These are phyloP conservation scores for Podospora australis DNA, from an alignment of 495 filamentous ascomycete genomes.

Conservation along the genomic window DNA sequence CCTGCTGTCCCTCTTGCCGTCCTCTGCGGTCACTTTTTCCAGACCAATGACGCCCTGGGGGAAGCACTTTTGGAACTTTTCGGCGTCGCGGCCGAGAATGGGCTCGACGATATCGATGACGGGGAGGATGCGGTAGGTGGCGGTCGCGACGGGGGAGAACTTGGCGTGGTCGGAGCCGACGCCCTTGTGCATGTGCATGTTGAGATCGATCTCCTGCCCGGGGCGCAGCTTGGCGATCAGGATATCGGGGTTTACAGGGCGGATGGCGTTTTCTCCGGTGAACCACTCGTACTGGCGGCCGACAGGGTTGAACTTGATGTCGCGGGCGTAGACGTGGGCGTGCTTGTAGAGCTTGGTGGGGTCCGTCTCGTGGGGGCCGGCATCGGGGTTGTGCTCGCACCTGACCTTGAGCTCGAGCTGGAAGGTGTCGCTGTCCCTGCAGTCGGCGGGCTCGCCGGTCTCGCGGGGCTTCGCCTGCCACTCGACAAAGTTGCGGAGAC, in stretches of 20 bases:
- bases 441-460: conserved; percentile 30
- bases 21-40: conserved; percentile 65
- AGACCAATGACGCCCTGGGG: conserved; percentile 80
- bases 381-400: conserved; percentile 71
- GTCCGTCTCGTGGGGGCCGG: conserved; percentile 63
- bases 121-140: conserved; percentile 83
- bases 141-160: conserved; percentile 93
- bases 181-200: conserved; percentile 87
- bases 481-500: conserved; percentile 64
- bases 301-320: conserved; percentile 67
- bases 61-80: conserved; percentile 88
- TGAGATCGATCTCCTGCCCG: conserved; percentile 74
- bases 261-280: conserved; percentile 54
- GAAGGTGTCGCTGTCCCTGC: conserved; percentile 75
- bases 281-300: conserved; percentile 71
- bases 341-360: conserved; percentile 77
- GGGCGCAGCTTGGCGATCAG: conserved; percentile 91
- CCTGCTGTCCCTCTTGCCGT: conserved; percentile 50
- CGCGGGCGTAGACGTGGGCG: conserved; percentile 77
- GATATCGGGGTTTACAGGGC: conserved; percentile 83
- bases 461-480: conserved; percentile 56
- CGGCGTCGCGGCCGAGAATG: conserved; percentile 77
- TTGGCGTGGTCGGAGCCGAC: conserved; percentile 95
- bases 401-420: conserved; percentile 62
- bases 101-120: conserved; percentile 74